phyloP scores from a whole-genome alignment of 2,329 filamentous ascomycete genomes.

The Fonsecaea multimorphosa region DNA sequence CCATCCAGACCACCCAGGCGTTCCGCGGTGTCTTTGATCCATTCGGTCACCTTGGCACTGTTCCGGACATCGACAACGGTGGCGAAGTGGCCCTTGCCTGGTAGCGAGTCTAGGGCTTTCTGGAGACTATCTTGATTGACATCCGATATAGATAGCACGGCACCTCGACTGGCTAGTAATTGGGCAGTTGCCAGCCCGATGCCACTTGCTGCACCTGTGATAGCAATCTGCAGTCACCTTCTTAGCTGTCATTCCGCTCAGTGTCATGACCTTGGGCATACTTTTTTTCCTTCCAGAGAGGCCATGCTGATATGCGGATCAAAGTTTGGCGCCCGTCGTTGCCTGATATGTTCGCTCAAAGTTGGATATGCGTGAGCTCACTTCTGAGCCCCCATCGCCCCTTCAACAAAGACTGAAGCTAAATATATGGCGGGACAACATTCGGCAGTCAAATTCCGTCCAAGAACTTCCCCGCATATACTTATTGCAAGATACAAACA shows the following conservation, averaged over 20 bases:
- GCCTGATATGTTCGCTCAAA: neutral
- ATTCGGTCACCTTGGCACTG: conserved; percentile 19
- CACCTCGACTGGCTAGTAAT: conserved; percentile 15
- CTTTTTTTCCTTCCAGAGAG: neutral
- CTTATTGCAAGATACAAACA: too few relatives aligned
- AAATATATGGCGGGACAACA: too few relatives aligned
- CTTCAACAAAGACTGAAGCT: too few relatives aligned
- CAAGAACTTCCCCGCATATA: neutral
- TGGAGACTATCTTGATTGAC: conserved; percentile 15
- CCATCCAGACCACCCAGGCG: conserved; percentile 28
- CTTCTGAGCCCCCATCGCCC: neutral
- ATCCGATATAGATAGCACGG: conserved; percentile 15
- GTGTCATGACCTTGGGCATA: neutral
- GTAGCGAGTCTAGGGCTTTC: neutral
- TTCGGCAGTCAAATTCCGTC: neutral
- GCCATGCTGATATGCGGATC: neutral
- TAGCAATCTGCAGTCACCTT: neutral
- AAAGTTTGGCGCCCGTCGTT: neutral
- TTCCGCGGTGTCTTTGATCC: conserved; percentile 28
- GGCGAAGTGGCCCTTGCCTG: conserved; percentile 3
- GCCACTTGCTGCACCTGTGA: conserved; percentile 23
- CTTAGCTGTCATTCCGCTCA: neutral
- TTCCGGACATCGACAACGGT: conserved; percentile 30
- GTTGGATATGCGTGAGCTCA: neutral
- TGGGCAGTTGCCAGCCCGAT: conserved; percentile 20